Evolutionary conservation across 176 grass and related monocot species (phyloP).

Genomic region (Oryza australiensis): DNA sequence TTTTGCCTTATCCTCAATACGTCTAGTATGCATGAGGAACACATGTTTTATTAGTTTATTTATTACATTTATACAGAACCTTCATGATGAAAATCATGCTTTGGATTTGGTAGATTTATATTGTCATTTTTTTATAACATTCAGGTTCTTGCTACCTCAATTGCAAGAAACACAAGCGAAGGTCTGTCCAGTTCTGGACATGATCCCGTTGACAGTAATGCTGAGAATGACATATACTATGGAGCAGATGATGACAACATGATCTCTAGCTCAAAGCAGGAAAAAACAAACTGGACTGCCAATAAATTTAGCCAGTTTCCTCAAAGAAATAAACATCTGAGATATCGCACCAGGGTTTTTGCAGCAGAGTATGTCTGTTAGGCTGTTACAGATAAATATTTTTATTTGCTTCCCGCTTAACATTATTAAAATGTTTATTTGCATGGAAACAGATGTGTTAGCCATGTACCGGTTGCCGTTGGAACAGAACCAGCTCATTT

Average conservation of each 20-base stretch:
- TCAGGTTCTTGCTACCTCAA: conserved; percentile 92
- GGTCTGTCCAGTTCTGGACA: conserved; percentile 51
- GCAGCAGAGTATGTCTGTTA: conserved; percentile 83
- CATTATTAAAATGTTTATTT: conserved; percentile 25
- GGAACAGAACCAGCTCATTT: conserved; percentile 91
- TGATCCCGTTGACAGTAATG: conserved; percentile 45
- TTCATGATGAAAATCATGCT: background rate
- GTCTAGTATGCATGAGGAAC: conserved; percentile 2
- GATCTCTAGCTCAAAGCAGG: conserved; percentile 74
- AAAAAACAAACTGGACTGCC: conserved; percentile 39
- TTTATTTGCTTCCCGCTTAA: conserved; percentile 20
- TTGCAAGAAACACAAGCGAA: conserved; percentile 53
- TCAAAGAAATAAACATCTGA: conserved; percentile 83
- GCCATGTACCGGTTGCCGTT: conserved; percentile 87
- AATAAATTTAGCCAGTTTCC: conserved; percentile 52
- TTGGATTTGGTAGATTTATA: conserved; percentile 33
- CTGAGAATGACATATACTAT: conserved; percentile 62
- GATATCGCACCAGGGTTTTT: conserved; percentile 94
- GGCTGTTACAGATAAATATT: background rate
- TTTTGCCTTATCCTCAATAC: conserved; percentile 8
- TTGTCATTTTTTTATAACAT: conserved; percentile 24
- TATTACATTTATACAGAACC: conserved; percentile 19
- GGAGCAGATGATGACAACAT: conserved; percentile 94
- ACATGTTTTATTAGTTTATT: conserved; percentile 17
- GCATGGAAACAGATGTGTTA: conserved; percentile 74